phyloP scores from a whole-genome alignment of 345 rosid genomes.

The Diplotaxis tenuifolia region DNA sequence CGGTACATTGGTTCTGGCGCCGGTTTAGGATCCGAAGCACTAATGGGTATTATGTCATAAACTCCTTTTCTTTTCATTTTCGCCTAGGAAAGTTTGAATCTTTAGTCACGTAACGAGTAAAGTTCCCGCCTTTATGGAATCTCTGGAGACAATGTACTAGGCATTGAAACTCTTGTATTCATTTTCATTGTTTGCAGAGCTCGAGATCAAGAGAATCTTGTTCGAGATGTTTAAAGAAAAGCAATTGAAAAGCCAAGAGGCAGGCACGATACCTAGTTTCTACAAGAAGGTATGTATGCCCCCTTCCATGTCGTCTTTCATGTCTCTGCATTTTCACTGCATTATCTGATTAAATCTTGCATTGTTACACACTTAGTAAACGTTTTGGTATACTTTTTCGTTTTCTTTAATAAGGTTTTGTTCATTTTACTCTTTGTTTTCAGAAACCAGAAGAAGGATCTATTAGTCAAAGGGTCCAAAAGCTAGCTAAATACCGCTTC shows the following conservation, averaged over 20 bases:
- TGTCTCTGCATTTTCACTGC: neutral
- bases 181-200: too few relatives aligned
- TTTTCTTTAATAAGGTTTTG: neutral
- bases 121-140: neutral
- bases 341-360: neutral
- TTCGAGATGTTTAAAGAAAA: conserved; percentile 96
- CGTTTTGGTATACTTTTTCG: neutral
- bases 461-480: conserved; percentile 89
- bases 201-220: conserved; percentile 94
- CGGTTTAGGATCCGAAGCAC: conserved; percentile 97
- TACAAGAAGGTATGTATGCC: conserved; percentile 99
- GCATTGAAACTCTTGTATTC: too few relatives aligned
- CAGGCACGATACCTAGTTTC: conserved; percentile 86
- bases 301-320: too few relatives aligned
- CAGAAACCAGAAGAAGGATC: conserved; percentile 99
- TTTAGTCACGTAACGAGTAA: neutral
- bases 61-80: neutral
- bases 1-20: conserved; percentile 96
- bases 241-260: conserved; percentile 87
- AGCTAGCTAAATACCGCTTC: conserved; percentile 88
- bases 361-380: neutral
- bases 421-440: conserved; percentile 31
- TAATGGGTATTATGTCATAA: conserved; percentile 72
- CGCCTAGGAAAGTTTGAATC: neutral
- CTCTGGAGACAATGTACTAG: neutral